Base-by-base conservation (phyloP, 2,329 filamentous ascomycete genomes). In the Aspergillus uvarum region DNA sequence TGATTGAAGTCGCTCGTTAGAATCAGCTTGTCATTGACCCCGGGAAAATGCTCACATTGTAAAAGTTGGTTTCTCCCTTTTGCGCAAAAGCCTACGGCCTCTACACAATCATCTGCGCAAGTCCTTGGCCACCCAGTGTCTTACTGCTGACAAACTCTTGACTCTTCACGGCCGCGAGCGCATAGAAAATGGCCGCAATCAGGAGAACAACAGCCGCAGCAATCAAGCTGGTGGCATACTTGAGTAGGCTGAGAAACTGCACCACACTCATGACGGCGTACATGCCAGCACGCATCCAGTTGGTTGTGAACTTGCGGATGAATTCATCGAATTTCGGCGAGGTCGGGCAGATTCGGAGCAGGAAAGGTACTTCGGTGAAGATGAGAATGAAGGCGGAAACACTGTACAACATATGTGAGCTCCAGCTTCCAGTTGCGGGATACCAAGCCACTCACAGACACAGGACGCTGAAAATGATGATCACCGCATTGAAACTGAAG, bases 91-190 rank as follows among this genome's bases (percentile, higher is more conserved):
- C 22, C 21, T 4, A 16, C 19, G 14, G 19, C 31, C 29, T 58
- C 68, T 67, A 96, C 72, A 98, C 92, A 79, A 98, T 97, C 94
- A 98, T 97, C 82, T 97, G 93, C 63, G 92, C 95, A 68, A 97
- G 90, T 55, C 94, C 94, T 67, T 91, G 89, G 56, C 95, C 95
- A 67, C 95, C 95, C 56, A 99, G 83, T 16, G 94, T 98, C 86
- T 98, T 98, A 84, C 93, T 97, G 80, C 77, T 73, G 24, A 79
- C 72, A 56, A 81, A 80, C 21, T 80, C 78, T 62, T 81, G 79
- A 49, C 74, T 77, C 68, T 72, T 80, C 58, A 80, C 38, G 38
- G 70, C 79, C 21, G 79, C 79, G 44, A 81, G 67, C 16, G 73
- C 70, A 76, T 99, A 99, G 83, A 94, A 97, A 54, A 87, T 63